A percentile compares a stretch with the other conserved stretches of the same genome.
phyloP scores from a whole-genome alignment of 306 rosid genomes.

The Bauhinia variegata region DNA sequence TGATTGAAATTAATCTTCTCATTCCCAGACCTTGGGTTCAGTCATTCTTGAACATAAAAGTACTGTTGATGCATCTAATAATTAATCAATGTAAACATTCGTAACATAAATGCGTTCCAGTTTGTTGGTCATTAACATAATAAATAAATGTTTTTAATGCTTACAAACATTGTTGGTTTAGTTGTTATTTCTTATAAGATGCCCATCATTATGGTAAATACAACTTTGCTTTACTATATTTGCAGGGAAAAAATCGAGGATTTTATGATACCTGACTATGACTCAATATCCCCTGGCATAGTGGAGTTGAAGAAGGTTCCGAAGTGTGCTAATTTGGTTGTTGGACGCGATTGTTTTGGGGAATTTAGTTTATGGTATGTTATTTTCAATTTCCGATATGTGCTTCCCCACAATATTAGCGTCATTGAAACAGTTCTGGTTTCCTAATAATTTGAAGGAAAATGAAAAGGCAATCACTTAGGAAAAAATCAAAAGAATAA shows the following conservation, averaged over 20 bases:
- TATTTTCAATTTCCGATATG: slow-evolving; percentile 27
- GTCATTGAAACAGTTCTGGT: slow-evolving; percentile 20
- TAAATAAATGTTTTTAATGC: slow-evolving; percentile 14
- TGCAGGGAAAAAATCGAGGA: slow-evolving; percentile 64
- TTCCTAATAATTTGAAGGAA: neutral
- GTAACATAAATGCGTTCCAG: slow-evolving; percentile 6
- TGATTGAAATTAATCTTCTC: slow-evolving; percentile 21
- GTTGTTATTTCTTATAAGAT: slow-evolving; percentile 17
- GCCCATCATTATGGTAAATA: slow-evolving; percentile 14
- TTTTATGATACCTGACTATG: slow-evolving; percentile 55
- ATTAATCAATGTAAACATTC: slow-evolving; percentile 12
- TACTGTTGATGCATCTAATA: slow-evolving; percentile 10
- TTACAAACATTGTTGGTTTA: slow-evolving; percentile 19
- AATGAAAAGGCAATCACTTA: slow-evolving; percentile 23
- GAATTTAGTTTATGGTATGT: slow-evolving; percentile 88
- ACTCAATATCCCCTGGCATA: slow-evolving; percentile 66
- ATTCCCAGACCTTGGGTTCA: slow-evolving; percentile 4
- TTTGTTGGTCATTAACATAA: slow-evolving; percentile 12
- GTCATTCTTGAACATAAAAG: neutral
- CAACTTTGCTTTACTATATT: slow-evolving; percentile 39
- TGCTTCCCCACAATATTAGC: slow-evolving; percentile 15
- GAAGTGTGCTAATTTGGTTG: slow-evolving; percentile 62
- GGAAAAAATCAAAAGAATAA: neutral
- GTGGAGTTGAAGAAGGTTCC: slow-evolving; percentile 81
- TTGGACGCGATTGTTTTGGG: slow-evolving; percentile 65